Conservation (phyloP, 352 stramenopile species). For the Phytophthora uliginosa region DNA sequence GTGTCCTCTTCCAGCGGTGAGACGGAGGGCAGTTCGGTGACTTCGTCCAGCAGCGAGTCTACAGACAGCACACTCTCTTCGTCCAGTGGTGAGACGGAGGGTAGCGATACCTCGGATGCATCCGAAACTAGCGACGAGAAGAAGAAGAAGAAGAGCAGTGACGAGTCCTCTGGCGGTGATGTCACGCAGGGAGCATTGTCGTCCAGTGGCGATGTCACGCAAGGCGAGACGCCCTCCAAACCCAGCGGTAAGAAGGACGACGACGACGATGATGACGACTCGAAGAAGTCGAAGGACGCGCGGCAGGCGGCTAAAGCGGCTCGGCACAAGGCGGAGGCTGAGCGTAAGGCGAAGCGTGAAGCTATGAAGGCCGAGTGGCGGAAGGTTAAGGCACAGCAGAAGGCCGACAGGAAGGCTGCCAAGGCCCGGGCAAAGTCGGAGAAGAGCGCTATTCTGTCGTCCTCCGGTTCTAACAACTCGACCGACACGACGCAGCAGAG, state of each 20-base stretch:
- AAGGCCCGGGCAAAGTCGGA: slow-evolving; percentile 29
- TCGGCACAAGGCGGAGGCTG: slow-evolving; percentile 34
- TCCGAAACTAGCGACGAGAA: background rate
- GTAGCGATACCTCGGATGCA: slow-evolving; percentile 7
- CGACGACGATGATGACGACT: slow-evolving; percentile 16
- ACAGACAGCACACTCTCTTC: background rate
- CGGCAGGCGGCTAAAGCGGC: slow-evolving; percentile 29
- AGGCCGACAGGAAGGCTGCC: slow-evolving; percentile 31
- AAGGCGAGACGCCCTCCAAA: slow-evolving; percentile 21
- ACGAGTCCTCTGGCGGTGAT: slow-evolving; percentile 14
- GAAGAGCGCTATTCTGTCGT: slow-evolving; percentile 30
- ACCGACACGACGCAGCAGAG: slow-evolving; percentile 24
- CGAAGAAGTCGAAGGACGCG: slow-evolving; percentile 24
- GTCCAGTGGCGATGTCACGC: slow-evolving; percentile 24
- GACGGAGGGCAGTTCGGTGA: slow-evolving; percentile 1
- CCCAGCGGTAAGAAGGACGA: slow-evolving; percentile 20
- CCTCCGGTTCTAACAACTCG: slow-evolving; percentile 26
- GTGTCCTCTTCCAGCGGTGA: background rate
- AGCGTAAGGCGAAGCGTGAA: slow-evolving; percentile 34
- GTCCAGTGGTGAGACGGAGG: slow-evolving; percentile 18
- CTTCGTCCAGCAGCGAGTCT: slow-evolving; percentile 1
- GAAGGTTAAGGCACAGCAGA: slow-evolving; percentile 38
- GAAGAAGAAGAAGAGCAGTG: slow-evolving; percentile 6
- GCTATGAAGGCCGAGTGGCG: slow-evolving; percentile 35
- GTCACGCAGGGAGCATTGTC: slow-evolving; percentile 17